phyloP scores from a whole-genome alignment of 2,329 filamentous ascomycete species.

The Venturia aucupariae region DNA sequence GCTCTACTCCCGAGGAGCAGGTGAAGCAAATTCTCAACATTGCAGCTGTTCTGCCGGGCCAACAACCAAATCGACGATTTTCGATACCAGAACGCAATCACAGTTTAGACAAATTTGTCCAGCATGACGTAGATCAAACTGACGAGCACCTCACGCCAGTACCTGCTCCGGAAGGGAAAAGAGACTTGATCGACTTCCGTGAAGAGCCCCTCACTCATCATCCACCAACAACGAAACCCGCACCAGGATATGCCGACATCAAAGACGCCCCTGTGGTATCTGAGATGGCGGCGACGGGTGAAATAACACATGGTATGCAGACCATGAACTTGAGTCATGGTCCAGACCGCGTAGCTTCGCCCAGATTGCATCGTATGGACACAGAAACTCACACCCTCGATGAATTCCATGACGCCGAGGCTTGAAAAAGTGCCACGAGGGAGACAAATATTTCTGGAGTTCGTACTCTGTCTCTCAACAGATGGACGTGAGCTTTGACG shows the following conservation, averaged over 20 bases:
- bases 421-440: constrained; percentile 18
- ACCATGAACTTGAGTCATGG: constrained; percentile 5
- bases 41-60: constrained; percentile 73
- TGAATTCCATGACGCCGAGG: constrained; percentile 40
- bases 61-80: constrained; percentile 47
- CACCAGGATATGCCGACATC: constrained; percentile 10
- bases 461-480: not conserved
- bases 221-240: not conserved
- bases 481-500: not conserved
- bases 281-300: not conserved
- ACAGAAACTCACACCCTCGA: constrained; percentile 35
- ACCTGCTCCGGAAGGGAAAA: not conserved
- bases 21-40: constrained; percentile 78
- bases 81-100: constrained; percentile 23
- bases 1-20: constrained; percentile 56
- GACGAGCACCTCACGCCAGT: not conserved
- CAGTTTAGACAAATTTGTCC: not conserved
- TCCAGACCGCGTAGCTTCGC: not conserved
- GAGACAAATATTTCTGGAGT: not conserved
- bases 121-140: not conserved
- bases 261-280: not conserved
- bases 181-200: constrained; percentile 11
- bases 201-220: not conserved
- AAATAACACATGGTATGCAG: not conserved
- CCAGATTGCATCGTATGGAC: constrained; percentile 29